phyloP scores from a whole-genome alignment of 768 basidiomycete species.

The Heimioporus sp. region DNA sequence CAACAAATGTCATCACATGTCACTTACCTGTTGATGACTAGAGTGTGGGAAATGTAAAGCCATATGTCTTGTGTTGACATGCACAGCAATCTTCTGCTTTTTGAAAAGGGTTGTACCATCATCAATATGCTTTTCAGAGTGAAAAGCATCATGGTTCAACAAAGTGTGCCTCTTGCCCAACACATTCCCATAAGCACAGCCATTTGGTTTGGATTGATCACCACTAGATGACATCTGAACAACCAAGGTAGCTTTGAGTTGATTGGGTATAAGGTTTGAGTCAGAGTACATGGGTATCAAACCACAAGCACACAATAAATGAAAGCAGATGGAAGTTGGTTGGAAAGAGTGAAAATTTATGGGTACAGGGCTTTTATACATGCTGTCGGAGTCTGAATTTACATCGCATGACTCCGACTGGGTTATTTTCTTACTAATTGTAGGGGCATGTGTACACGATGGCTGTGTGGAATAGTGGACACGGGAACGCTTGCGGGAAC shows the following conservation, averaged over 20 bases:
- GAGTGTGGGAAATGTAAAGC: neutral
- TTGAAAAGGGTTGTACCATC: neutral
- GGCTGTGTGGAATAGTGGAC: neutral
- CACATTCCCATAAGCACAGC: neutral
- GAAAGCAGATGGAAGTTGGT: neutral
- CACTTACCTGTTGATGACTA: constrained; percentile 4
- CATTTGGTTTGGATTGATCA: neutral
- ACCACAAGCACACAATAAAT: too few relatives aligned
- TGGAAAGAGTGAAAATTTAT: neutral
- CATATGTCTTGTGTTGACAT: constrained; percentile 21
- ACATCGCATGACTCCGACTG: neutral
- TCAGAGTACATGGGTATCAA: constrained; percentile 4
- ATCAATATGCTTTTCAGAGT: neutral
- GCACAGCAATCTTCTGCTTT: constrained; percentile 9
- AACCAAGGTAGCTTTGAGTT: neutral
- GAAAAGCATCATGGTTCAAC: neutral
- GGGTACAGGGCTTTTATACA: constrained; percentile 8
- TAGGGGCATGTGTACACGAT: too few relatives aligned
- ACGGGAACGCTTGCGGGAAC: neutral
- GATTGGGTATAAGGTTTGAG: neutral
- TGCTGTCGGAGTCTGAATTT: constrained; percentile 12
- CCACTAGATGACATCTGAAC: neutral
- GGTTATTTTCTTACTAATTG: too few relatives aligned
- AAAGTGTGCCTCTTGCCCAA: constrained; percentile 4
- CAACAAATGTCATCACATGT: rapidly evolving